Conservation (phyloP, 805 yeast genomes). For the Pichia occidentalis region DNA sequence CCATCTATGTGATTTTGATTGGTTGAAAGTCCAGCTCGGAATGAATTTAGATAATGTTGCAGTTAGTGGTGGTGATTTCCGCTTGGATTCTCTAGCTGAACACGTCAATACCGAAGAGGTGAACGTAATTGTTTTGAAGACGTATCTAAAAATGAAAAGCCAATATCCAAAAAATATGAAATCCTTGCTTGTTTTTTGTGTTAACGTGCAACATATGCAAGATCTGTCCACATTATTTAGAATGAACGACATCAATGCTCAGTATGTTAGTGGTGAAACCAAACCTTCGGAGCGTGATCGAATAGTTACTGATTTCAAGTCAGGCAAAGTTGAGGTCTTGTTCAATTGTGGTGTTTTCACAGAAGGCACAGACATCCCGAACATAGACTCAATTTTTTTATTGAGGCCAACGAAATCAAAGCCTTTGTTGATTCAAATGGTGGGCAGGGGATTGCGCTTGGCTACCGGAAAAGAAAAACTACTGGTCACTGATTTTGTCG, state of each 20-base stretch:
- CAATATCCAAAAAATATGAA: conserved; percentile 33
- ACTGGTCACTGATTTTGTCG: conserved; percentile 74
- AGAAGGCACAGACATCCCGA: conserved; percentile 93
- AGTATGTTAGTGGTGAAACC: conserved; percentile 65
- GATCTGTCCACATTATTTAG: conserved; percentile 48
- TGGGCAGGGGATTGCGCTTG: conserved; percentile 79
- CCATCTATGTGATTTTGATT: conserved; percentile 63
- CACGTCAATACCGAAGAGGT: conserved; percentile 49
- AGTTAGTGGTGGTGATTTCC: conserved; percentile 41
- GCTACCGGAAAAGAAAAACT: conserved; percentile 59
- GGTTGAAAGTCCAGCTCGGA: conserved; percentile 49
- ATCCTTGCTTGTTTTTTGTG: conserved; percentile 73
- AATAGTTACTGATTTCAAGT: conserved; percentile 50
- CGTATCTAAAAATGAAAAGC: conserved; percentile 42
- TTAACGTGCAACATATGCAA: conserved; percentile 61
- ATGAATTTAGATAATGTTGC: conserved; percentile 24
- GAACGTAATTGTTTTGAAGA: conserved; percentile 48
- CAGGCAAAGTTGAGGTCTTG: conserved; percentile 61
- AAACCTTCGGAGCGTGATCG: conserved; percentile 42
- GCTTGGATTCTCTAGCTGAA: conserved; percentile 40
- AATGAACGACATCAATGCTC: conserved; percentile 57
- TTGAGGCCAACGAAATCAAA: conserved; percentile 78
- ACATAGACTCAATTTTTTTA: conserved; percentile 70
- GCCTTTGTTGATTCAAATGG: conserved; percentile 73
- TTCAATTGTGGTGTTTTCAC: conserved; percentile 88